Percentiles rank a stretch among this genome's conserved stretches.
phyloP scores from a whole-genome alignment of 2,329 filamentous ascomycete genomes.

The Aspergillus calidoustus region DNA sequence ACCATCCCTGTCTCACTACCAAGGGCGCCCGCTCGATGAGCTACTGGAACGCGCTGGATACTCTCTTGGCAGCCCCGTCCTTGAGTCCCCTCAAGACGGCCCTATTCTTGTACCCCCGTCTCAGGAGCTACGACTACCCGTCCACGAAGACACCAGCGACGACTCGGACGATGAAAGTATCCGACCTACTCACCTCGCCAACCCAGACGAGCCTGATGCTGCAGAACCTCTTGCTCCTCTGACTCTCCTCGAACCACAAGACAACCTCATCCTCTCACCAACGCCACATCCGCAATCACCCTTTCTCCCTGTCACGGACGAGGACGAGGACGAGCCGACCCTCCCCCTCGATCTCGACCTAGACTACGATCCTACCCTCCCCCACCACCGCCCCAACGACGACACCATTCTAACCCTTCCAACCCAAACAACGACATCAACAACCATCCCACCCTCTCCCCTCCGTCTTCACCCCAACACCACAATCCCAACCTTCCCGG shows the following conservation, averaged over 20 bases:
- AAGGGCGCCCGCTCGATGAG: conserved; percentile 47
- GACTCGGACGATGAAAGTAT: conserved; percentile 23
- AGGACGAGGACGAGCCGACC: conserved; percentile 4
- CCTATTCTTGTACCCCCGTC: conserved; percentile 33
- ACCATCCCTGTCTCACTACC: conserved; percentile 33
- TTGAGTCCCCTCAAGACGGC: conserved; percentile 26
- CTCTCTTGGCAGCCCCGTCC: conserved; percentile 30
- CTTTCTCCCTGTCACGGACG: conserved; percentile 14
- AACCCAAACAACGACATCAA: conserved; percentile 29
- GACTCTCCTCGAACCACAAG: conserved; percentile 12
- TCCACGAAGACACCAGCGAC: conserved; percentile 25
- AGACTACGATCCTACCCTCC: conserved; percentile 49
- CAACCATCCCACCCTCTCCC: conserved; percentile 31
- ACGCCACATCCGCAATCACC: conserved; percentile 10
- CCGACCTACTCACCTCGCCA: conserved; percentile 29
- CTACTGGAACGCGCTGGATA: conserved; percentile 51
- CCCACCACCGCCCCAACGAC: conserved; percentile 51
- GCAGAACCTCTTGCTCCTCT: not conserved
- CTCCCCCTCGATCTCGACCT: conserved; percentile 13
- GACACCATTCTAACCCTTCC: conserved; percentile 15
- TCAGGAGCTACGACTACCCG: conserved; percentile 23
- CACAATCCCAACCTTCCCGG: conserved; percentile 37
- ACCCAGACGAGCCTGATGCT: conserved; percentile 27
- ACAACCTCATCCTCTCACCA: conserved; percentile 17
- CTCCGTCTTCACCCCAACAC: conserved; percentile 46